phyloP scores from a whole-genome alignment of 2,329 filamentous ascomycete species.

The Dryadomyces quercus-mongolicae region DNA sequence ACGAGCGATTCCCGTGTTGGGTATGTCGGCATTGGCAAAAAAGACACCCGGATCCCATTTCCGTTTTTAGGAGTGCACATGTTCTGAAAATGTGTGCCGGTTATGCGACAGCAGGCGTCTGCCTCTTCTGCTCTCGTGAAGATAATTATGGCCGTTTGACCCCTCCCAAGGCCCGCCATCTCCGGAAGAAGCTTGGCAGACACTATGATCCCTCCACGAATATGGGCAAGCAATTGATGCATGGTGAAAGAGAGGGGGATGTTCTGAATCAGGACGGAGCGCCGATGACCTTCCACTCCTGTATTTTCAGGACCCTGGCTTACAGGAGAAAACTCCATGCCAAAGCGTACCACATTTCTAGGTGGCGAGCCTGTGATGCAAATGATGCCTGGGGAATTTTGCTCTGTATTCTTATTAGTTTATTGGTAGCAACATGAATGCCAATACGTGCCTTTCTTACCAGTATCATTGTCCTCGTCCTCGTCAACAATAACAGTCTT shows the following conservation, averaged over 20 bases:
- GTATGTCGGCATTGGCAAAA: constrained; percentile 8
- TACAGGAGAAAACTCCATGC: constrained; percentile 5
- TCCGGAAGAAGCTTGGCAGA: constrained; percentile 3
- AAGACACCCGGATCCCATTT: neutral
- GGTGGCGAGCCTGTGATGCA: constrained; percentile 1
- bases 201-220: constrained; percentile 8
- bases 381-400: constrained; percentile 3
- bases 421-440: neutral
- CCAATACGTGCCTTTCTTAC: neutral
- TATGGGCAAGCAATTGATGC: constrained; percentile 7
- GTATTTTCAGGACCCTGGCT: neutral
- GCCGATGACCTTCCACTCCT: constrained; percentile 1
- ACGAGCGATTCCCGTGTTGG: constrained; percentile 2
- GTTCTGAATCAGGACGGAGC: constrained; percentile 8
- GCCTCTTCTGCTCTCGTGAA: constrained; percentile 9
- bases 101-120: neutral
- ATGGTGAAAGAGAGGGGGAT: constrained; percentile 4
- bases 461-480: neutral
- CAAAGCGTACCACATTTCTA: constrained; percentile 4
- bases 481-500: neutral
- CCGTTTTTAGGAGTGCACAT: neutral
- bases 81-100: neutral
- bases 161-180: neutral
- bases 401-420: constrained; percentile 2
- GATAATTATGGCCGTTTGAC: constrained; percentile 7